Conservation (phyloP, 208 protist genomes). For the Angomonas desouzai region DNA sequence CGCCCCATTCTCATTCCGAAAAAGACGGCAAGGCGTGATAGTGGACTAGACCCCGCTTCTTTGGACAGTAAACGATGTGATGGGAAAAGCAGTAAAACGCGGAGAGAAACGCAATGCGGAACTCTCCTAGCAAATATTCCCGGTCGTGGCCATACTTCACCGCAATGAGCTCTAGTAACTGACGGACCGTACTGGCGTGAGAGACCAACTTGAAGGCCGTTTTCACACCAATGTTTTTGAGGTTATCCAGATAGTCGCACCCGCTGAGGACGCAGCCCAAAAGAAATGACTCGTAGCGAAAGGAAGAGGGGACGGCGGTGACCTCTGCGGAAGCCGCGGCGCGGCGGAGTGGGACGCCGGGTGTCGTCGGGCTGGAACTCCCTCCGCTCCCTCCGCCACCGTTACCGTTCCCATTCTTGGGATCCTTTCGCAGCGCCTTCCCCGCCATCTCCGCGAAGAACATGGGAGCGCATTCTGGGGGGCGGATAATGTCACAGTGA, state of each 20-base stretch:
- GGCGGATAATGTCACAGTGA: conserved; percentile 45
- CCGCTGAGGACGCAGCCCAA: conserved; percentile 95
- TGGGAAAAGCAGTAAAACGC: conserved; percentile 88
- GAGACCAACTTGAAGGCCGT: conserved; percentile 87
- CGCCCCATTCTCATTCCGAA: neutral
- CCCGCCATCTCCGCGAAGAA: conserved; percentile 33
- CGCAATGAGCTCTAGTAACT: conserved; percentile 42
- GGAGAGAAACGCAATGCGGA: conserved; percentile 41
- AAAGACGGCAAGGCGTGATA: conserved; percentile 46
- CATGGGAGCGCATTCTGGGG: conserved; percentile 25
- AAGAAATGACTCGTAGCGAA: conserved; percentile 85
- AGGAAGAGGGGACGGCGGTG: conserved; percentile 15
- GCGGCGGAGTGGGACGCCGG: neutral
- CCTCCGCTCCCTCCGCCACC: neutral
- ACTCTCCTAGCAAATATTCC: conserved; percentile 51
- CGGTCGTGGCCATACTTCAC: conserved; percentile 48
- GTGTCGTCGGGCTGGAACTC: neutral
- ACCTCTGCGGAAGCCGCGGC: conserved; percentile 4
- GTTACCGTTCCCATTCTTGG: neutral
- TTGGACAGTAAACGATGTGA: conserved; percentile 85
- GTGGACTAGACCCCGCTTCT: conserved; percentile 29
- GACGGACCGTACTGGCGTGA: conserved; percentile 36
- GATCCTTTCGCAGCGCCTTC: neutral
- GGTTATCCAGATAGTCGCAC: conserved; percentile 96
- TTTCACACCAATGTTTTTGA: conserved; percentile 92